A percentile compares a stretch with the other conserved stretches of the same genome.
Conservation (phyloP, 306 rosid species). For the Trichosanthes cucumerina region DNA sequence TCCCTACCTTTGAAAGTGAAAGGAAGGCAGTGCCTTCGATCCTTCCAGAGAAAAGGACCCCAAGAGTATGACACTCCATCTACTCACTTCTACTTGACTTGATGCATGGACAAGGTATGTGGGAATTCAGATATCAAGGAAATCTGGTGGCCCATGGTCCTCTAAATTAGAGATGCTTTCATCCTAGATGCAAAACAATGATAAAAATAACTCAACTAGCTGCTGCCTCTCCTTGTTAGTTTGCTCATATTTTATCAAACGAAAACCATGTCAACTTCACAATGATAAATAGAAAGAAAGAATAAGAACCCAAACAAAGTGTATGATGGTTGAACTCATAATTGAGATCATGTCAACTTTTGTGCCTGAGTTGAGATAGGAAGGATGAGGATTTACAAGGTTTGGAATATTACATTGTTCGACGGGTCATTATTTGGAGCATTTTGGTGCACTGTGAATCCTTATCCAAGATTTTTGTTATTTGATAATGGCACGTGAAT, state of each 20-base stretch:
- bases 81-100: background rate
- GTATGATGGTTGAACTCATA: background rate
- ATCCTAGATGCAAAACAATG: background rate
- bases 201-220: background rate
- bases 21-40: background rate
- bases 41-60: constrained; percentile 2
- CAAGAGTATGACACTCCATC: background rate
- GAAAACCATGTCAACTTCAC: background rate
- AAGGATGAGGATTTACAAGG: background rate
- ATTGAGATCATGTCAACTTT: background rate
- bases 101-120: background rate
- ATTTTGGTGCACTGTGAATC: background rate
- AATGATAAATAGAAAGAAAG: background rate
- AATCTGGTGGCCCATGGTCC: background rate
- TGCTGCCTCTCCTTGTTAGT: background rate
- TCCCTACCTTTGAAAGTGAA: background rate
- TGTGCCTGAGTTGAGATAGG: background rate
- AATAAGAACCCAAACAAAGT: background rate
- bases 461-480: background rate
- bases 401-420: constrained; percentile 1
- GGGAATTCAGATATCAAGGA: background rate
- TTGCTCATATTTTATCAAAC: background rate
- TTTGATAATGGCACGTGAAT: constrained; percentile 3
- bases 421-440: background rate
- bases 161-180: background rate